Evolutionary conservation across 1,284 basidiomycete species (phyloP), one percentile per base, ranked within the genome.

Genomic region (Irpex sp.): DNA sequence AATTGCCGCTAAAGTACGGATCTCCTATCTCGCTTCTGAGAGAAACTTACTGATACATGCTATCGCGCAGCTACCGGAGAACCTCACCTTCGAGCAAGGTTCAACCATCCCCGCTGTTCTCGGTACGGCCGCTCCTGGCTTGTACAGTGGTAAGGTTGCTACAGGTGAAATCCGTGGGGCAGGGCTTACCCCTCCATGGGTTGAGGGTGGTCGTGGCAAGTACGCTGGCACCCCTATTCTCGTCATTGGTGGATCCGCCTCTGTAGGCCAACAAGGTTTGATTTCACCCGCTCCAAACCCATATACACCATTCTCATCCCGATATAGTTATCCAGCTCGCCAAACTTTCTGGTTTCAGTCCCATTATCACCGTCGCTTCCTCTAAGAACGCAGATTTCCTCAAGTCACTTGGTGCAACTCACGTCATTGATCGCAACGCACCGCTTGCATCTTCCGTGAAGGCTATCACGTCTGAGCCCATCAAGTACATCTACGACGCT

Each of bases 321-420:
- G 54, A 31, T 61, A 72, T 60, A 73, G 75, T 72, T 0, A 76
- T 82, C 40, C 82, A 85, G 69, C 72, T 84, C 17, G 79, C 79
- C 7, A 77, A 75, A 63, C 67, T 82, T 7, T 79, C 81, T 0
- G 83, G 83, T 0, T 83, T 83, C 71, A 77, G 75, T 1, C 78
- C 77, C 4, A 81, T 84, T 64, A 78, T 85, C 63, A 75, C 80
- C 9, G 83, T 82, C 5, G 75, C 80, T 5, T 84, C 82, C 8
- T 63, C 72, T 6, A 75, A 77, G 62, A 80, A 85, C 68, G 68
- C 69, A 1, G 76, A 69, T 0, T 74, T 71, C 65, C 75, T 85
- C 64, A 81, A 81, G 66, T 76, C 76, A 1, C 75, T 83, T n/a
- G 84, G 84, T 1, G 84, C 82, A 0, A 81, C 80, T 0, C 78